A percentile compares a stretch with the other conserved stretches of the same genome.
phyloP scores from a whole-genome alignment of 192 early-diverging fungal species.

The Gryganskiella cystojenkinii region DNA sequence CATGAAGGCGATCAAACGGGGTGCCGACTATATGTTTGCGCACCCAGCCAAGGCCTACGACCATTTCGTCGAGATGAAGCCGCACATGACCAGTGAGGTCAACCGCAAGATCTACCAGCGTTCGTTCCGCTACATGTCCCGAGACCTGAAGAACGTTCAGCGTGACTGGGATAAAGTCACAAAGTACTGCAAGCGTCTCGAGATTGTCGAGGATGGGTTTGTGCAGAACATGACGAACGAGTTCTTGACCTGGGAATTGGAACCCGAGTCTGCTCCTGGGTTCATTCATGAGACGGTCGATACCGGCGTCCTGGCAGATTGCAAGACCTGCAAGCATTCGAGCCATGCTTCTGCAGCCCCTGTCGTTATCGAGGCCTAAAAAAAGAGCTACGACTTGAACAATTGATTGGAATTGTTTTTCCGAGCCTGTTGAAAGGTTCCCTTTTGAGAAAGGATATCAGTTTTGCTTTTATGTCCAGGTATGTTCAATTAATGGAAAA shows the following conservation, averaged over 20 bases:
- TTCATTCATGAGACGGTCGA: constrained; percentile 42
- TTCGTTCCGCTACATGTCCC: constrained; percentile 71
- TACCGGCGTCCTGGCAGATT: constrained; percentile 50
- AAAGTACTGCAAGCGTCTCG: constrained; percentile 67
- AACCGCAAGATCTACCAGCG: constrained; percentile 72
- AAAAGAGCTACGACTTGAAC: not conserved
- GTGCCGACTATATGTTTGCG: constrained; percentile 63
- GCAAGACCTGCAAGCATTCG: not conserved
- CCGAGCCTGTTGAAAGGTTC: not conserved
- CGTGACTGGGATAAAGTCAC: constrained; percentile 77
- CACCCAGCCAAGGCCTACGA: constrained; percentile 63
- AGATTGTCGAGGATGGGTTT: constrained; percentile 63
- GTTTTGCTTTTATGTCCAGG: too few species aligned
- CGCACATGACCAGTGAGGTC: constrained; percentile 57
- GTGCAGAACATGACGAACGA: constrained; percentile 72
- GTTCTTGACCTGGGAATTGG: constrained; percentile 57
- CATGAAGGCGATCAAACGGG: constrained; percentile 62
- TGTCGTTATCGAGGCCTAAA: constrained; percentile 15
- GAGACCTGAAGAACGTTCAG: constrained; percentile 65
- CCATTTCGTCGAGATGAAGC: constrained; percentile 69
- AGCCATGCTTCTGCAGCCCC: not conserved
- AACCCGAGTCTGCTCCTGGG: constrained; percentile 34
- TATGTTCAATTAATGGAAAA: too few species aligned
- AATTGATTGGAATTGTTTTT: not conserved
- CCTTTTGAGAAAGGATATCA: too few species aligned